Evolutionary conservation across 768 basidiomycete species (phyloP).

Genomic region (Pleurotus cornucopiae): DNA sequence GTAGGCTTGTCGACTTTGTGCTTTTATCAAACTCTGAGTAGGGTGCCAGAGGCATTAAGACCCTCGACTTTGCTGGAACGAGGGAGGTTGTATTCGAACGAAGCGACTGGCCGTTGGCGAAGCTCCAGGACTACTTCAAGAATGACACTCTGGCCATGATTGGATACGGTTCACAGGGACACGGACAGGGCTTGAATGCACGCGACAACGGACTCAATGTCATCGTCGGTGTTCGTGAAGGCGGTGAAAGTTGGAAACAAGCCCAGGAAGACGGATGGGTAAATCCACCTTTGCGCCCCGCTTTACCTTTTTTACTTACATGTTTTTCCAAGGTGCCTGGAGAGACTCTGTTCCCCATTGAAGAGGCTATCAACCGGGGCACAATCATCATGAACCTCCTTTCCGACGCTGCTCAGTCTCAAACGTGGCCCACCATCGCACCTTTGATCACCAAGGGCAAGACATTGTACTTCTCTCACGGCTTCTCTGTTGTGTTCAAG

Average conservation of each 20-base stretch:
- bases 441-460: constrained; percentile 99
- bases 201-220: constrained; percentile 99
- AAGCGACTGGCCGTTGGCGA: constrained; percentile 95
- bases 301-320: constrained; percentile 1
- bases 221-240: constrained; percentile 96
- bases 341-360: constrained; percentile 96
- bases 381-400: constrained; percentile 99
- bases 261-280: constrained; percentile 97
- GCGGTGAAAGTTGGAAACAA: constrained; percentile 95
- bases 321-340: constrained; percentile 70
- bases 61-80: constrained; percentile 93
- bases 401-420: constrained; percentile 98
- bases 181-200: constrained; percentile 97
- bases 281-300: constrained; percentile 17
- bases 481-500: constrained; percentile 99
- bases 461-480: constrained; percentile 99
- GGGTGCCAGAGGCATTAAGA: constrained; percentile 82
- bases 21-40: constrained; percentile 19
- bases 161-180: constrained; percentile 98
- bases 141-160: constrained; percentile 99
- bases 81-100: constrained; percentile 94
- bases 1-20: constrained; percentile 8
- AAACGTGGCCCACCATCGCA: constrained; percentile 85
- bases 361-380: constrained; percentile 92
- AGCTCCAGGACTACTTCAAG: constrained; percentile 99